Evolutionary conservation across 352 stramenopile genomes (phyloP).

Genomic region (Phytopythium kandeliae): DNA sequence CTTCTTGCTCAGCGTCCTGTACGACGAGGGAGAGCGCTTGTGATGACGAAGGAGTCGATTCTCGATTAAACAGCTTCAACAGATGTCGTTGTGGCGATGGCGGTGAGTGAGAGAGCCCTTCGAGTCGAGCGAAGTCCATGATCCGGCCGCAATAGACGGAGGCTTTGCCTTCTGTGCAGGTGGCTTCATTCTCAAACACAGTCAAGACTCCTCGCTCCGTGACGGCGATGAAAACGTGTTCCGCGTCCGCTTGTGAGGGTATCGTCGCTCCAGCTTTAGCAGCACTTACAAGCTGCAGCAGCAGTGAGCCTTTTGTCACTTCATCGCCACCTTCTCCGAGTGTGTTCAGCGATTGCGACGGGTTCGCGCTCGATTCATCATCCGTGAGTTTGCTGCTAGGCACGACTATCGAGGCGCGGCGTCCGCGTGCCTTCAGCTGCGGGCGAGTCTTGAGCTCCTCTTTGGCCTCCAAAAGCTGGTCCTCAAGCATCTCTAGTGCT

Average conservation of each 20-base stretch:
- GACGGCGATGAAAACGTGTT: conserved; percentile 31
- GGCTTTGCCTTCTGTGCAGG: conserved; percentile 21
- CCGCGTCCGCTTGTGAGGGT: conserved; percentile 1
- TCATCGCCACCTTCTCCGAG: not conserved
- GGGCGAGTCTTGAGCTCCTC: not conserved
- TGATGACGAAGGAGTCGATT: not conserved
- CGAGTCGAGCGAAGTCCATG: conserved; percentile 21
- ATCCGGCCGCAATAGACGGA: conserved; percentile 22
- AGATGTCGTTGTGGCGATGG: conserved; percentile 10
- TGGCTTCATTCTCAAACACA: conserved; percentile 43
- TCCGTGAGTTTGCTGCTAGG: not conserved
- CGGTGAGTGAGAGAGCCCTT: not conserved
- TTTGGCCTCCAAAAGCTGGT: conserved; percentile 34
- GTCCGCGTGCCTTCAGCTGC: not conserved
- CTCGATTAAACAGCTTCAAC: conserved; percentile 16
- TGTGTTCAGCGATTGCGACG: not conserved
- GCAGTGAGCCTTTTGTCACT: not conserved
- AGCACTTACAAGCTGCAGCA: conserved; percentile 12
- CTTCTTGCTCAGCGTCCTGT: conserved; percentile 7
- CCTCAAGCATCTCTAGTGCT: conserved; percentile 49
- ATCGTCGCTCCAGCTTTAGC: not conserved
- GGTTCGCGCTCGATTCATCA: not conserved
- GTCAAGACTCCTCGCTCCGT: conserved; percentile 20
- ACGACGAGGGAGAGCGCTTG: conserved; percentile 7
- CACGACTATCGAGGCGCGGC: not conserved